Evolutionary conservation across 2,329 filamentous ascomycete species (phyloP).

Genomic region (Trichophyton benhamiae): DNA sequence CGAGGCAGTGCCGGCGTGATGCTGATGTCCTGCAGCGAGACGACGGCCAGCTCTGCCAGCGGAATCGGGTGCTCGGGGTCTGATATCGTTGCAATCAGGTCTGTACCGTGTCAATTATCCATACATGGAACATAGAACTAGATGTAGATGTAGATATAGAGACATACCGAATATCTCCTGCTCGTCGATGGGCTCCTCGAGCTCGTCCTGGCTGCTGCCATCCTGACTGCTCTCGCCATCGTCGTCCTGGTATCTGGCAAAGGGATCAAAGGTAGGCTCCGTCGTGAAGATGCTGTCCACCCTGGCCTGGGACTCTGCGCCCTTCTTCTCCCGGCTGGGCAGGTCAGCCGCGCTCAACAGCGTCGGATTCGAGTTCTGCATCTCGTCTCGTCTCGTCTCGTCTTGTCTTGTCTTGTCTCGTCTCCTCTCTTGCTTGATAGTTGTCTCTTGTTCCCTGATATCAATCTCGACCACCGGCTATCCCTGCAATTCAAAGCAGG

Average conservation of each 20-base stretch:
- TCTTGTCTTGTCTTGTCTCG: not conserved
- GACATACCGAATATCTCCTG: constrained; percentile 82
- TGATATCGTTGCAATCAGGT: constrained; percentile 86
- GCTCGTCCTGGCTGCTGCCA: constrained; percentile 38
- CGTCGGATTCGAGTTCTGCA: constrained; percentile 73
- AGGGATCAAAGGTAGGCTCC: constrained; percentile 14
- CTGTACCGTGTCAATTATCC: constrained; percentile 33
- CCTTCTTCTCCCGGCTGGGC: constrained; percentile 52
- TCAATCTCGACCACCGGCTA: not conserved
- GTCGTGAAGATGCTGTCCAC: constrained; percentile 34
- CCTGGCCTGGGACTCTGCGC: constrained; percentile 19
- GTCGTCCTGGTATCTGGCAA: constrained; percentile 17
- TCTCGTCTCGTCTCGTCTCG: not conserved
- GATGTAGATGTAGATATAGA: not conserved
- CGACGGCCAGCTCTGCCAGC: constrained; percentile 81
- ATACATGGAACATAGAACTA: not conserved
- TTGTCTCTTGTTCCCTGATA: not conserved
- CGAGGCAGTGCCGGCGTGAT: constrained; percentile 56
- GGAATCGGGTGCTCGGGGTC: constrained; percentile 95
- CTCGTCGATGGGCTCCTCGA: constrained; percentile 79
- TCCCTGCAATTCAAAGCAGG: not conserved
- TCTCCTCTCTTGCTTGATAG: not conserved
- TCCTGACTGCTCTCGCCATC: constrained; percentile 33
- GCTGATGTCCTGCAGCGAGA: constrained; percentile 87
- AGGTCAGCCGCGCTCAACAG: constrained; percentile 81